Conservation (phyloP, 2,329 filamentous ascomycete species). For the Fusarium devonianum region DNA sequence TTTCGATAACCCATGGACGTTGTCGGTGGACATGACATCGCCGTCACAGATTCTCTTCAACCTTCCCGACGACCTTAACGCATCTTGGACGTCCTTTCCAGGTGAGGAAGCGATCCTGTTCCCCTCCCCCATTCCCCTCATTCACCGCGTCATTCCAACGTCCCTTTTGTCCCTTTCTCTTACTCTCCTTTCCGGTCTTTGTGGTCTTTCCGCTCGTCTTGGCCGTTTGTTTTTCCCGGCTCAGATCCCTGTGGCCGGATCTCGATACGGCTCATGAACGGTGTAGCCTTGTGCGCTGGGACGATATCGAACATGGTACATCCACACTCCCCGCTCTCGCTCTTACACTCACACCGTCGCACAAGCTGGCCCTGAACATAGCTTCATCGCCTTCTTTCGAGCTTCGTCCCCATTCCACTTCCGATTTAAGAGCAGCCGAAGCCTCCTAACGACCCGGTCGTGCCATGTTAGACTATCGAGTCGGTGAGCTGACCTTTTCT, state of each 20-base stretch:
- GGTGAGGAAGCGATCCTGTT: constrained; percentile 35
- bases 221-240: constrained; percentile 14
- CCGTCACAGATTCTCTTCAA: constrained; percentile 35
- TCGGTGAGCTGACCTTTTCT: constrained; percentile 42
- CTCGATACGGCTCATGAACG: constrained; percentile 31
- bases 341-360: constrained; percentile 28
- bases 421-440: constrained; percentile 24
- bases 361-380: constrained; percentile 21
- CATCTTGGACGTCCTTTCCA: constrained; percentile 32
- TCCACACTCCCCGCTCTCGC: constrained; percentile 32
- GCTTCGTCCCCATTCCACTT: constrained; percentile 22
- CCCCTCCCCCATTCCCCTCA: no score
- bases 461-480: constrained; percentile 40
- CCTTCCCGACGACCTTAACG: constrained; percentile 27
- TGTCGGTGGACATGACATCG: constrained; percentile 27
- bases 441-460: constrained; percentile 25
- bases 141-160: constrained; percentile 3
- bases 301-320: constrained; percentile 38
- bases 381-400: constrained; percentile 25
- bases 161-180: not conserved
- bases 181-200: constrained; percentile 3
- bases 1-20: constrained; percentile 33
- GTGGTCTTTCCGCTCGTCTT: constrained; percentile 1
- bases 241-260: constrained; percentile 26
- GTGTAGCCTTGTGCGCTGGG: constrained; percentile 27